Base-by-base conservation (phyloP, 2,329 filamentous ascomycete species). In the Alternaria brassicae region DNA sequence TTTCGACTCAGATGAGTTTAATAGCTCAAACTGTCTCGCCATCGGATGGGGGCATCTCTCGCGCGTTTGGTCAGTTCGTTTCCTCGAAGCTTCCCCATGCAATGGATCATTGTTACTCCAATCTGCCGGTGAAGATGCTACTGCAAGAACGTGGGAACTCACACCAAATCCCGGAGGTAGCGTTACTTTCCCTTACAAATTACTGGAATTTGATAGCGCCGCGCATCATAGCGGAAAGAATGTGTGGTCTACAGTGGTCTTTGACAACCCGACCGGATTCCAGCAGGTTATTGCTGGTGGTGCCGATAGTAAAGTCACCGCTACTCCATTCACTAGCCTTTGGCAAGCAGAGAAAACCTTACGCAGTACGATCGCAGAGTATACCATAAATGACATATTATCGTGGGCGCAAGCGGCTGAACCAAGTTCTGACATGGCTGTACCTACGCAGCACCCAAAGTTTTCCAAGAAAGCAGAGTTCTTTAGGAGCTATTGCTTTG, bases 71-170 rank as follows among this genome's bases (percentile, higher is more conserved):
- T 86, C 88, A 44, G 87, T 97, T 8, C 84, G 85, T 54, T 95
- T 97, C 65, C 78, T 88, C 1, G 60, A 74, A 25, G 34, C 53
- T 21, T 40, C 60, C 51, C 48, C 48, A 6, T 62, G 56, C 28
- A 51, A 89, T 17, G 82, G 81, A 21, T 63, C 58, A 1, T 44
- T 73, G 21, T 63, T 56, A 9, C 71, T 96, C 1, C 83, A 92
- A 39, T 96, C 94, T 0, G 91, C 93, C 66, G 92, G 93, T 10
- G 93, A 97, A 78, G 93, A 97, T 77, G 86, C 90, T 8, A 91
- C 90, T 6, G 85, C 87, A 53, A 89, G 93, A 68, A 81, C 85
- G 61, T 97, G 93, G 92, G 81, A 67, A 21, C 52, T 77, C 50
- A 23, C 45, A 40, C 39, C 52, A 21, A 67, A 59, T 15, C 49